These are phyloP conservation scores for Conoideocrella luteorostrata DNA, from an alignment of 2,329 filamentous ascomycete genomes.

Conservation along the genomic window DNA sequence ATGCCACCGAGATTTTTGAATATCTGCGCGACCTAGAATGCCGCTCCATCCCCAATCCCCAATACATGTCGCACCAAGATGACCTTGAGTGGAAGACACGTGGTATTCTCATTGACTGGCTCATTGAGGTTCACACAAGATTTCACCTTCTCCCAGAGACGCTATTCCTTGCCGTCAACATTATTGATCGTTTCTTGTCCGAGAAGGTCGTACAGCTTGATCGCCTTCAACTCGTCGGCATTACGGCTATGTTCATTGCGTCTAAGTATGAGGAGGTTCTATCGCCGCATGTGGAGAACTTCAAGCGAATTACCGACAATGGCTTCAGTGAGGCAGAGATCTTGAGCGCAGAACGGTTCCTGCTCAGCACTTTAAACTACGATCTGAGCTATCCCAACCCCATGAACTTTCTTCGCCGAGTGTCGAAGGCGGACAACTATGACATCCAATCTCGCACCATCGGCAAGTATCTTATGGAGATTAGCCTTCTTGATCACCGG, in stretches of 20 bases:
- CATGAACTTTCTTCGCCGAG: slow-evolving; percentile 98
- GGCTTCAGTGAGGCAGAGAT: slow-evolving; percentile 95
- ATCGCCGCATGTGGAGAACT: slow-evolving; percentile 94
- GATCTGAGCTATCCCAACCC: slow-evolving; percentile 98
- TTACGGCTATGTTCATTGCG: slow-evolving; percentile 98
- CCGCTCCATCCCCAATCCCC: slow-evolving; percentile 73
- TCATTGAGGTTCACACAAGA: slow-evolving; percentile 95
- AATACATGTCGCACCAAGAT: slow-evolving; percentile 93
- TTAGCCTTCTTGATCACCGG: slow-evolving; percentile 88
- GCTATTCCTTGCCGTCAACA: slow-evolving; percentile 93
- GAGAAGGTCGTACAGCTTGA: slow-evolving; percentile 94
- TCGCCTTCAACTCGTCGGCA: slow-evolving; percentile 90
- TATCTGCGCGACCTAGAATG: slow-evolving; percentile 84
- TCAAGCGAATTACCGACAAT: slow-evolving; percentile 93
- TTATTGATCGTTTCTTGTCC: slow-evolving; percentile 95
- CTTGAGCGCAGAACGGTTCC: slow-evolving; percentile 90
- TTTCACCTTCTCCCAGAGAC: slow-evolving; percentile 96
- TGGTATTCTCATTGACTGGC: slow-evolving; percentile 94
- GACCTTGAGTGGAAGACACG: slow-evolving; percentile 98
- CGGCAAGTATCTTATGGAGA: slow-evolving; percentile 96
- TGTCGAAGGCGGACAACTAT: slow-evolving; percentile 99
- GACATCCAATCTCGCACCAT: slow-evolving; percentile 96
- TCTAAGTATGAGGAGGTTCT: slow-evolving; percentile 99
- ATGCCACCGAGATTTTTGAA: slow-evolving; percentile 94
- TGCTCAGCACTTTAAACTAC: slow-evolving; percentile 86